Evolutionary conservation across 169 alveolate species (phyloP), one percentile per base, ranked within the genome.

Genomic region (Cystoisospora suis): DNA sequence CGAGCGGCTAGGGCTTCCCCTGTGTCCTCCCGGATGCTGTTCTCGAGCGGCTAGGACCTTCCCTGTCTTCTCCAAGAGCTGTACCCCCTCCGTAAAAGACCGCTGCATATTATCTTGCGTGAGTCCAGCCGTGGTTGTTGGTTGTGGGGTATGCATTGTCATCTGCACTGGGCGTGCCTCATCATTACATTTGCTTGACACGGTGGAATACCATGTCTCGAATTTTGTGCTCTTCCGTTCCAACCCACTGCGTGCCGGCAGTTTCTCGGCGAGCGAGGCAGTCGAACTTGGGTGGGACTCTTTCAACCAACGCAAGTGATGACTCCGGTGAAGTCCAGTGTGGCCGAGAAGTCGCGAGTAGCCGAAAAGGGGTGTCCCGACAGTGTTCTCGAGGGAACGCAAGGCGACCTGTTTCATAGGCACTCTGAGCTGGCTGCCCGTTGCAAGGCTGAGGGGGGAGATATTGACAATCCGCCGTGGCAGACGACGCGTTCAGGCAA

Each of bases 231-330:
- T n/a, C 65, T 53, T 53, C 65, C 65, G 12, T 53, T 53, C 23
- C 23, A 53, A 53, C 12, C 77, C 77, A 5, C 29, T 65, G 77
- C 77, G 6, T 65, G 72, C 12, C 29, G 5, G 72, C 80, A 69
- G 56, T 72, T 72, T 17, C 56, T 72, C 34, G 6, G 58, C 34
- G 58, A 34, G 34, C 83, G 58, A 9, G 83, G n/a, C 23, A 12
- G 58, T 29, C 23, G 23, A n/a, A 5, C 83, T 20, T 72, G 83
- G 83, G 83, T 72, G 5, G 83, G 83, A 9, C 83, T 72, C 47
- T 72, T 38, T 17, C 83, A 72, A 17, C 42, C 38, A 3, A 3
- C n/a, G 27, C 83, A 72, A 17, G 83, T 38, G 56, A n/a, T 38
- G 7, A 12, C 42, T 34, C 53, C 83, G 1, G 56, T 40, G 53